phyloP scores from a whole-genome alignment of 371 early-diverging fungal genomes.

The Syncephalastrum monosporum region DNA sequence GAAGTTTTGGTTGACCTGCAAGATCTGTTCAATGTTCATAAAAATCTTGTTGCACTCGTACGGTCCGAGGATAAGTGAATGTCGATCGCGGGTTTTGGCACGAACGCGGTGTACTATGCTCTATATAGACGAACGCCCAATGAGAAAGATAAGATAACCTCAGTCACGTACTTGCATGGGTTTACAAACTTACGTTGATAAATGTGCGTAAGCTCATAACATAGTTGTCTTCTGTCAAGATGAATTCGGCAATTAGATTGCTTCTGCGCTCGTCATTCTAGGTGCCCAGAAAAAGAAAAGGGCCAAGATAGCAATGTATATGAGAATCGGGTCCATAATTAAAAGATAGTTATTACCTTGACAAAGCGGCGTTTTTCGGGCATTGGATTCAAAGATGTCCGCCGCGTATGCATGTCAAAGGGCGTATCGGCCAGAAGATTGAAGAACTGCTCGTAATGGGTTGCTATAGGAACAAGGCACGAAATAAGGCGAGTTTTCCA shows the following conservation, averaged over 20 bases:
- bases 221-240: conserved; percentile 41
- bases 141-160: background rate
- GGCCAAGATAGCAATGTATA: background rate
- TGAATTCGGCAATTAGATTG: conserved; percentile 37
- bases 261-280: conserved; percentile 25
- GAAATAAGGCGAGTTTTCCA: background rate
- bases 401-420: conserved; percentile 3
- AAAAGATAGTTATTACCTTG: conserved; percentile 8
- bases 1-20: conserved; percentile 32
- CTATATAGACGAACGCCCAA: conserved; percentile 15
- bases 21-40: conserved; percentile 44
- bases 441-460: conserved; percentile 9
- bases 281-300: background rate
- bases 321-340: background rate
- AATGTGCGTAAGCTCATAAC: conserved; percentile 29
- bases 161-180: background rate
- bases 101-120: conserved; percentile 33
- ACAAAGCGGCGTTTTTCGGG: conserved; percentile 11
- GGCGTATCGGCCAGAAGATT: conserved; percentile 4
- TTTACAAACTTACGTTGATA: conserved; percentile 8
- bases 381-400: conserved; percentile 5
- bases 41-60: conserved; percentile 46
- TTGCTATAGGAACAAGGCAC: background rate
- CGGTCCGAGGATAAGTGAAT: conserved; percentile 23
- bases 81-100: conserved; percentile 12